Conservation (phyloP, 257 asterid genomes). For the Gentiana macrophylla region DNA sequence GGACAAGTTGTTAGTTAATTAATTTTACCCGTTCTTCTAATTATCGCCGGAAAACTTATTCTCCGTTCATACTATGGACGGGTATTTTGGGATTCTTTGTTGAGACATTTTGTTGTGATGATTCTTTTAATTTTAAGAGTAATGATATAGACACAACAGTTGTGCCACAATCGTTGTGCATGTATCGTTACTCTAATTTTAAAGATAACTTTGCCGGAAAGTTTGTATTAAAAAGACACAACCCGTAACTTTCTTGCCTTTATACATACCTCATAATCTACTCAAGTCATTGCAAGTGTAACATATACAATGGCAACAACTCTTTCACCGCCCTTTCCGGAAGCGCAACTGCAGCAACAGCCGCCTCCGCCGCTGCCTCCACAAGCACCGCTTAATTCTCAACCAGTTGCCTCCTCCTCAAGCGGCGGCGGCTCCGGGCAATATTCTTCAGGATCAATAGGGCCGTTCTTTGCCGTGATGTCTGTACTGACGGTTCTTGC, state of each 20-base stretch:
- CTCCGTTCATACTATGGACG: too few relatives aligned
- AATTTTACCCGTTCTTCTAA: too few relatives aligned
- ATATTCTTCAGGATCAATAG: constrained; percentile 24
- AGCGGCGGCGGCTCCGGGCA: constrained; percentile 1
- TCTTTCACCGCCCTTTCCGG: constrained; percentile 17
- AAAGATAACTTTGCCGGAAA: too few relatives aligned
- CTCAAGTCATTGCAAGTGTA: neutral
- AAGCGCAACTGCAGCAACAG: constrained; percentile 13
- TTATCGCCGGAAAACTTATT: too few relatives aligned
- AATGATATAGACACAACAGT: too few relatives aligned
- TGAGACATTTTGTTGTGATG: too few relatives aligned
- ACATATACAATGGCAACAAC: constrained; percentile 17
- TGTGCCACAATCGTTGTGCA: too few relatives aligned
- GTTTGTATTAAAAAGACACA: neutral
- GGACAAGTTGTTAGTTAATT: too few relatives aligned
- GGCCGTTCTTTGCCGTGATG: constrained; percentile 30
- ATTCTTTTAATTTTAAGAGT: too few relatives aligned
- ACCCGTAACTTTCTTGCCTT: neutral
- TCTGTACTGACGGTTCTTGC: constrained; percentile 23
- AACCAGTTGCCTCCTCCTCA: constrained; percentile 10
- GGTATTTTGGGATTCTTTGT: too few relatives aligned
- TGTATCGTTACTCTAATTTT: too few relatives aligned
- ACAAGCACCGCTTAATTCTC: constrained; percentile 7
- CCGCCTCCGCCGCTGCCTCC: constrained; percentile 11
- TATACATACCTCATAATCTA: neutral